Percentiles rank a stretch among this genome's conserved stretches.
Conservation (phyloP, 2,329 filamentous ascomycete genomes). For the Diplocarpon mali region DNA sequence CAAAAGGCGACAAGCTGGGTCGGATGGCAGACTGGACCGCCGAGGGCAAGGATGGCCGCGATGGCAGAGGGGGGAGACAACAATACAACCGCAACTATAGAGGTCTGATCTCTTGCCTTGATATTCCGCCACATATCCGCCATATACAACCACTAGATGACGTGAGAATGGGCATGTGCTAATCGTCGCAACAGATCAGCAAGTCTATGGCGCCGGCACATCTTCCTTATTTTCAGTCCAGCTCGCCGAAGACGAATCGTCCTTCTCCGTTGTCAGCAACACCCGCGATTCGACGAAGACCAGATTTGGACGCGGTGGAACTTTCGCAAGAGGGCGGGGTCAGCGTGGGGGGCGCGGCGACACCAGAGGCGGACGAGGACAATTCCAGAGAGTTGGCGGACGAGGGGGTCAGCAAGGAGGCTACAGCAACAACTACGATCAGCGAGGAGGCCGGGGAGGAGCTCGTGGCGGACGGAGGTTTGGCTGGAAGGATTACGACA, state of each 20-base stretch:
- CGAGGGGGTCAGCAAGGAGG: slow-evolving; percentile 50
- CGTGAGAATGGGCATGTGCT: slow-evolving; percentile 1
- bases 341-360: slow-evolving; percentile 63
- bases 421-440: slow-evolving; percentile 55
- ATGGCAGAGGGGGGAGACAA: slow-evolving; percentile 62
- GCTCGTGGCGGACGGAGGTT: slow-evolving; percentile 75
- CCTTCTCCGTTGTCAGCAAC: slow-evolving; percentile 97
- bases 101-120: slow-evolving; percentile 43
- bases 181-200: slow-evolving; percentile 56
- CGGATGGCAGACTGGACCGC: slow-evolving; percentile 98
- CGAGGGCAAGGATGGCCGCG: slow-evolving; percentile 74
- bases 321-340: slow-evolving; percentile 71
- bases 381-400: slow-evolving; percentile 62
- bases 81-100: slow-evolving; percentile 91
- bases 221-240: slow-evolving; percentile 83
- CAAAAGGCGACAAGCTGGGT: slow-evolving; percentile 95
- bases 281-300: slow-evolving; percentile 76
- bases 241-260: slow-evolving; percentile 87
- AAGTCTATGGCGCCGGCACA: slow-evolving; percentile 88
- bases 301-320: slow-evolving; percentile 78
- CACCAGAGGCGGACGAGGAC: slow-evolving; percentile 48
- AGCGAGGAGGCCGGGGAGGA: slow-evolving; percentile 58
- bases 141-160: background rate
- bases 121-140: slow-evolving; percentile 7
- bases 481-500: slow-evolving; percentile 98